phyloP scores from a whole-genome alignment of 371 early-diverging fungal genomes.

The Rhizopus arrhizus region DNA sequence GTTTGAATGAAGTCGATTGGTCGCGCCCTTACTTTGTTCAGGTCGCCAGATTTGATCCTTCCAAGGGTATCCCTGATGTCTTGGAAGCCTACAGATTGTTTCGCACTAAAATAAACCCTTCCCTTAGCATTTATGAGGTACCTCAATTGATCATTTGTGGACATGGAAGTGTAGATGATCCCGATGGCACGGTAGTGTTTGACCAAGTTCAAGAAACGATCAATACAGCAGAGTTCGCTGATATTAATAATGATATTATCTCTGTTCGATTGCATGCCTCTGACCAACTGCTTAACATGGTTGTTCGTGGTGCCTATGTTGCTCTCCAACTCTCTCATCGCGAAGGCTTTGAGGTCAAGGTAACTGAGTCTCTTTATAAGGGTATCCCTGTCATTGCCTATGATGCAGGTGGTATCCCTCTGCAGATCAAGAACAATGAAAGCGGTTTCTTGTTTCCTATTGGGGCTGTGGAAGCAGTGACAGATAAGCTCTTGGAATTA shows the following conservation, averaged over 20 bases:
- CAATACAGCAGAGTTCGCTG: slow-evolving; percentile 44
- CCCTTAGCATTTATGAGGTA: slow-evolving; percentile 39
- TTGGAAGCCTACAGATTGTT: slow-evolving; percentile 72
- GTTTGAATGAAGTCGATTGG: slow-evolving; percentile 62
- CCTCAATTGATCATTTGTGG: slow-evolving; percentile 84
- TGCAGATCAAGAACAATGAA: slow-evolving; percentile 68
- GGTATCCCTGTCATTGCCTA: slow-evolving; percentile 70
- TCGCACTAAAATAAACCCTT: slow-evolving; percentile 54
- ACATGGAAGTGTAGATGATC: slow-evolving; percentile 88
- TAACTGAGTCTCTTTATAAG: slow-evolving; percentile 82
- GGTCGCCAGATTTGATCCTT: slow-evolving; percentile 90
- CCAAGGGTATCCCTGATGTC: slow-evolving; percentile 86
- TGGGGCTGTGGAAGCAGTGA: slow-evolving; percentile 64
- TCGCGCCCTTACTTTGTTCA: slow-evolving; percentile 80
- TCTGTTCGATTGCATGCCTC: slow-evolving; percentile 72
- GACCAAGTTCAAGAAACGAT: slow-evolving; percentile 60
- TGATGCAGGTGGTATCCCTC: slow-evolving; percentile 80
- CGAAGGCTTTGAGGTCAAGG: slow-evolving; percentile 91
- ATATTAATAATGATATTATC: slow-evolving; percentile 62
- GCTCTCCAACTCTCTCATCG: slow-evolving; percentile 81
- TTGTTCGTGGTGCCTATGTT: slow-evolving; percentile 70
- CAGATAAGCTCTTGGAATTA: slow-evolving; percentile 57
- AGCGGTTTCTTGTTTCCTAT: slow-evolving; percentile 73
- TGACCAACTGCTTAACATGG: slow-evolving; percentile 80
- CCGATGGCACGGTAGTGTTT: slow-evolving; percentile 76